These are phyloP conservation scores for Suhomyces sp. DNA, from an alignment of 805 yeast species.

Conservation along the genomic window DNA sequence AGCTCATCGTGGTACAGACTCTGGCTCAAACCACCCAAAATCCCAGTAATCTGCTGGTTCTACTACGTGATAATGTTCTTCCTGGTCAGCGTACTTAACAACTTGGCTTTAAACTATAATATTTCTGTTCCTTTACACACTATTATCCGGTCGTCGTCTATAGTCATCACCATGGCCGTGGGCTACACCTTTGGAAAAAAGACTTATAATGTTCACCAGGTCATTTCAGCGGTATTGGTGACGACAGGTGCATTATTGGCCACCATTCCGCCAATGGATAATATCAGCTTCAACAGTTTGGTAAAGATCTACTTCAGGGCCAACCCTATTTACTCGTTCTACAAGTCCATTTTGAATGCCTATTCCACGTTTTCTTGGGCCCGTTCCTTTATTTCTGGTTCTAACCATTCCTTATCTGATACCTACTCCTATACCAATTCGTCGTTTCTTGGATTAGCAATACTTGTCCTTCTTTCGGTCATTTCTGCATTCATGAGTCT, in stretches of 20 bases:
- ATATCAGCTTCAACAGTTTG: not conserved
- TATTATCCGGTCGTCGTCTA: slow-evolving; percentile 61
- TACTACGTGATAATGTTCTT: slow-evolving; percentile 51
- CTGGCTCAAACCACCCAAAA: slow-evolving; percentile 28
- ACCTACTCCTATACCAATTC: not conserved
- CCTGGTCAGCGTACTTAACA: slow-evolving; percentile 50
- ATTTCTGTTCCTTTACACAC: slow-evolving; percentile 68
- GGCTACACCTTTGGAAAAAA: slow-evolving; percentile 49
- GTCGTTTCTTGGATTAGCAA: slow-evolving; percentile 30
- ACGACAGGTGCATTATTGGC: slow-evolving; percentile 53
- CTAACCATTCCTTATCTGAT: not conserved
- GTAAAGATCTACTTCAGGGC: not conserved
- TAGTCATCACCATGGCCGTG: slow-evolving; percentile 56
- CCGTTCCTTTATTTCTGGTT: no score
- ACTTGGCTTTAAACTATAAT: slow-evolving; percentile 53
- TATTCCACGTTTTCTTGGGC: not conserved
- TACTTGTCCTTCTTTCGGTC: slow-evolving; percentile 47
- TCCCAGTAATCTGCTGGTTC: slow-evolving; percentile 45
- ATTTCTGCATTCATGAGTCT: slow-evolving; percentile 58
- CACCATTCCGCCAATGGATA: slow-evolving; percentile 15
- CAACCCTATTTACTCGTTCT: not conserved
- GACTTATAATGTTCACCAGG: slow-evolving; percentile 44
- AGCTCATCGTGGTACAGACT: slow-evolving; percentile 17
- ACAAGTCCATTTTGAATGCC: not conserved
- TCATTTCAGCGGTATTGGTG: slow-evolving; percentile 48